phyloP scores from a whole-genome alignment of 2,329 filamentous ascomycete genomes.

The Cercospora sesami region DNA sequence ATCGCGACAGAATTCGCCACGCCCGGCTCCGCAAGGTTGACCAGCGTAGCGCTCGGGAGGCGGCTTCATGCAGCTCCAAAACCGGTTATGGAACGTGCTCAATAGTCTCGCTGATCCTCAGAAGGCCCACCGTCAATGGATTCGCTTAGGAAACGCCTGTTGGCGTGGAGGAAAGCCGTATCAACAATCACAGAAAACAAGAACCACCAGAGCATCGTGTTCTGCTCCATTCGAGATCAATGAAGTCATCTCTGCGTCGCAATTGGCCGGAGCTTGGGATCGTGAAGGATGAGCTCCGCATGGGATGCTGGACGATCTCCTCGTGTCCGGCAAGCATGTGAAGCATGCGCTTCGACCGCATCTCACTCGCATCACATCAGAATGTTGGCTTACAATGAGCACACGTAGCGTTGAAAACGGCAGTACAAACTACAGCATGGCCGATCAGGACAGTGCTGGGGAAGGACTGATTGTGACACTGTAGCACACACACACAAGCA shows the following conservation, averaged over 20 bases:
- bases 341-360: not conserved
- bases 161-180: not conserved
- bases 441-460: not conserved
- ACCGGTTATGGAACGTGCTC: slow-evolving; percentile 14
- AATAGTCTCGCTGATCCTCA: slow-evolving; percentile 9
- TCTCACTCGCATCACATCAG: slow-evolving; percentile 1
- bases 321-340: slow-evolving; percentile 20
- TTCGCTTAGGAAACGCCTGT: not conserved
- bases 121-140: not conserved
- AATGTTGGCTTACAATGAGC: not conserved
- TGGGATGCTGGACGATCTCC: slow-evolving; percentile 13
- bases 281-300: slow-evolving; percentile 6
- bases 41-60: slow-evolving; percentile 10
- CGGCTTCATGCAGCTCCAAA: slow-evolving; percentile 8
- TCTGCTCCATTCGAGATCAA: not conserved
- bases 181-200: not conserved
- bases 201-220: not conserved
- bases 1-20: slow-evolving; percentile 1
- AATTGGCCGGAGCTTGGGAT: slow-evolving; percentile 16
- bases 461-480: not conserved
- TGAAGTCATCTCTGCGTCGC: slow-evolving; percentile 15
- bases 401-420: not conserved
- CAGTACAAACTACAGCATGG: not conserved
- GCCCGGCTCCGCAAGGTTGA: not conserved
- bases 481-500: not conserved